These are phyloP conservation scores for Ramaria rubella DNA, from an alignment of 768 basidiomycete genomes.

Conservation along the genomic window DNA sequence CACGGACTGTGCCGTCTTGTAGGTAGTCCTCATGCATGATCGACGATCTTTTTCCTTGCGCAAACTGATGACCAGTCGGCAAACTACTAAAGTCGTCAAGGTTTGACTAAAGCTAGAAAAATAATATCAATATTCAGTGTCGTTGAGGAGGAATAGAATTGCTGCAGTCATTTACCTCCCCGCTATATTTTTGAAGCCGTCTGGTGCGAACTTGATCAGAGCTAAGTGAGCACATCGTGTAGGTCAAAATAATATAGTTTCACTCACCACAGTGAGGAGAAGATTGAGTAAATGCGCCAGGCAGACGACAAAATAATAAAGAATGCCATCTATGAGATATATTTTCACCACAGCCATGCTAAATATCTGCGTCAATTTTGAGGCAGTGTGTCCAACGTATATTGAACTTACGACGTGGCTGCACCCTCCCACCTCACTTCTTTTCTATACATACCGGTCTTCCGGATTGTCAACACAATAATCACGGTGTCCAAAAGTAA, in stretches of 20 bases:
- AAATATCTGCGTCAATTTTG: background rate
- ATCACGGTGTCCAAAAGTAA: background rate
- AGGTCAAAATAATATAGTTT: background rate
- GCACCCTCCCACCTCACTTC: background rate
- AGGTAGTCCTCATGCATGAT: too few species aligned
- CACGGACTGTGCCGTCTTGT: background rate
- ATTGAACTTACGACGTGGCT: background rate
- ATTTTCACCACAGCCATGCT: background rate
- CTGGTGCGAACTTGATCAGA: background rate
- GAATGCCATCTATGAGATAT: background rate
- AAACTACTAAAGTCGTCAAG: background rate
- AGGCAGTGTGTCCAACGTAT: too few species aligned
- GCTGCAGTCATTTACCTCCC: background rate
- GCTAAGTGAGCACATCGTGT: background rate
- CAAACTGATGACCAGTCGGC: slow-evolving; percentile 1
- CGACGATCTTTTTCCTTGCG: background rate
- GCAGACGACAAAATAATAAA: slow-evolving; percentile 1
- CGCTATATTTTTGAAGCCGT: background rate
- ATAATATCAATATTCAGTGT: background rate
- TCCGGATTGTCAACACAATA: background rate
- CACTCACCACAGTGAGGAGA: slow-evolving; percentile 1
- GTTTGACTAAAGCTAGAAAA: background rate
- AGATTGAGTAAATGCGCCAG: slow-evolving; percentile 3
- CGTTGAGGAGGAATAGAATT: background rate
- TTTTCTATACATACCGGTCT: background rate